Percentiles rank a stretch among this genome's conserved stretches.
Conservation (phyloP, 106 monocot species). For the Dendrobium huoshanense region DNA sequence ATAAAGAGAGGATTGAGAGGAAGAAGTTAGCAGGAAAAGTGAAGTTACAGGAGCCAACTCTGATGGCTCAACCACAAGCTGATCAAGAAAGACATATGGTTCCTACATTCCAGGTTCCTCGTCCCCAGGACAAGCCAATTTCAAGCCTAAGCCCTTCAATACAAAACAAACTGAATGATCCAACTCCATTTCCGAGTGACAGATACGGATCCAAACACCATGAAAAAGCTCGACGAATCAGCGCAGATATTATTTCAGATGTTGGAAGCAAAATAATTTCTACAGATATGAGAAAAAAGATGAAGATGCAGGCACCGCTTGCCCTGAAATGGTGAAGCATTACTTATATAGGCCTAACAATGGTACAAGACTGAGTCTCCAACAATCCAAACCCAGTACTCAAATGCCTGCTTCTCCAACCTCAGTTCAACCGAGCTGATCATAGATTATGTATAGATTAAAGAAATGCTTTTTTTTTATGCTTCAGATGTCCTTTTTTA, state of each 20-base stretch:
- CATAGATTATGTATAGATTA: neutral
- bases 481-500: neutral
- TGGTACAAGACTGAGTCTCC: conserved; percentile 14
- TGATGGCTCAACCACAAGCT: conserved; percentile 16
- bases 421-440: conserved; percentile 15
- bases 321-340: conserved; percentile 20
- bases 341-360: conserved; percentile 23
- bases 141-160: conserved; percentile 14
- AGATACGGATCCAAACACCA: conserved; percentile 11
- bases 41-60: conserved; percentile 16
- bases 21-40: conserved; percentile 32
- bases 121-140: conserved; percentile 17
- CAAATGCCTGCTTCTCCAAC: conserved; percentile 19
- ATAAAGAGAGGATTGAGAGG: conserved; percentile 73
- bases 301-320: conserved; percentile 29
- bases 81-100: conserved; percentile 21
- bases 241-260: conserved; percentile 6
- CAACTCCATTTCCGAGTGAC: conserved; percentile 20
- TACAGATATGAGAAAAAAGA: conserved; percentile 39
- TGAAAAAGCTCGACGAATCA: conserved; percentile 23
- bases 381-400: conserved; percentile 17
- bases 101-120: neutral
- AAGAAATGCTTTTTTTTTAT: neutral
- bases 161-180: conserved; percentile 20
- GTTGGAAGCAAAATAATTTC: conserved; percentile 14